Evolutionary conservation across 2,329 filamentous ascomycete genomes (phyloP).

Genomic region (Ceratocystis lukuohia): DNA sequence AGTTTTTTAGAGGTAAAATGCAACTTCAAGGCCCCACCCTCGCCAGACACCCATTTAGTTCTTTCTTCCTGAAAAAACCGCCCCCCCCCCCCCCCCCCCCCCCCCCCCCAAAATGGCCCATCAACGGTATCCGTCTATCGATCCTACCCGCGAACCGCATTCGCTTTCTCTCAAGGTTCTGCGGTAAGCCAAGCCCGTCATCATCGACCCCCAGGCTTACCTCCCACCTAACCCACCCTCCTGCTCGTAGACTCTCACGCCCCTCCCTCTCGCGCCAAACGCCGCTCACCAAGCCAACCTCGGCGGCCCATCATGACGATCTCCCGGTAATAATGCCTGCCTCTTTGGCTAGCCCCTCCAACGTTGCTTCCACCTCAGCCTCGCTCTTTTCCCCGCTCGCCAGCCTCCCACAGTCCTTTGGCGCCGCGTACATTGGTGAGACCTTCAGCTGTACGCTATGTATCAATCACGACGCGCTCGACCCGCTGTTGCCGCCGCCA

Average conservation of each 20-base stretch:
- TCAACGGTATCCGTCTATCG: constrained; percentile 43
- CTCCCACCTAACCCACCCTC: no score
- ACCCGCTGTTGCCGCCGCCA: constrained; percentile 22
- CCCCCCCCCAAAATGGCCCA: constrained; percentile 37
- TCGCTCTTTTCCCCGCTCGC: constrained; percentile 17
- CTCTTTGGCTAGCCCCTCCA: constrained; percentile 8
- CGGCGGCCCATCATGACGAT: constrained; percentile 26
- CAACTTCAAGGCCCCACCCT: no score
- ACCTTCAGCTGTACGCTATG: constrained; percentile 89
- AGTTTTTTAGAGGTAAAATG: no score
- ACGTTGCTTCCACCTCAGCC: not conserved
- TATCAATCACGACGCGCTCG: constrained; percentile 67
- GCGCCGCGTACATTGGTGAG: constrained; percentile 89
- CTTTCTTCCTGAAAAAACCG: no score
- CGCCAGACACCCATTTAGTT: no score
- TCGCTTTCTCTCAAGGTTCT: constrained; percentile 66
- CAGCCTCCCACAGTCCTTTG: constrained; percentile 47
- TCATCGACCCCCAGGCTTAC: not conserved
- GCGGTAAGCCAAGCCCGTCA: constrained; percentile 33
- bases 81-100: constrained; percentile 2
- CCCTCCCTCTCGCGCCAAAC: constrained; percentile 63
- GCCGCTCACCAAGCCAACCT: constrained; percentile 32
- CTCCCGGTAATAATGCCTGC: constrained; percentile 10
- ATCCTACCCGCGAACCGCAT: constrained; percentile 59
- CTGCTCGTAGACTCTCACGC: constrained; percentile 54